A percentile compares a stretch with the other conserved stretches of the same genome.
These are phyloP conservation scores for Liquidambar formosana DNA, from an alignment of 164 flowering plant genomes.

Conservation along the genomic window DNA sequence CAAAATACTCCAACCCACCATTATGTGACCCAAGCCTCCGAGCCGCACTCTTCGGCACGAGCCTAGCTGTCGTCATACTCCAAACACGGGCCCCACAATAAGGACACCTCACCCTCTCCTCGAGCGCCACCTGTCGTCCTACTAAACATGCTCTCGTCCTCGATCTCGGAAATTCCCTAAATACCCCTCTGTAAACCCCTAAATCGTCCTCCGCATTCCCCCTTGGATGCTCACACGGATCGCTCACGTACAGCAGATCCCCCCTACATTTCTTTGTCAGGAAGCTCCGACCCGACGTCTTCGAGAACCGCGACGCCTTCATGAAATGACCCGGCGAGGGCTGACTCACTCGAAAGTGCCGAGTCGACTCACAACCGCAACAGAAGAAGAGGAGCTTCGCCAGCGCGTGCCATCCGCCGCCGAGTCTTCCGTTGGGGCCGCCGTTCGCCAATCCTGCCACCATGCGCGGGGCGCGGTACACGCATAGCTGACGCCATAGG, in stretches of 20 bases:
- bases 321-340: conserved; percentile 61
- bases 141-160: conserved; percentile 62
- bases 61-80: conserved; percentile 82
- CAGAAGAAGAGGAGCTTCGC: conserved; percentile 83
- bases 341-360: conserved; percentile 39
- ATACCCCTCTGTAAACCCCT: conserved; percentile 80
- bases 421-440: conserved; percentile 34
- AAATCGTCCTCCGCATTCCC: conserved; percentile 52
- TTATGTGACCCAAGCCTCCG: conserved; percentile 71
- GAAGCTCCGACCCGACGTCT: conserved; percentile 89
- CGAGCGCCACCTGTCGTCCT: conserved; percentile 47
- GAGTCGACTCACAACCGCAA: conserved; percentile 63
- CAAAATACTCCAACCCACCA: conserved; percentile 73
- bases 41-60: conserved; percentile 71
- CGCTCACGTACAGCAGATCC: conserved; percentile 73
- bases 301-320: conserved; percentile 65
- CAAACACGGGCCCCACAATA: conserved; percentile 87
- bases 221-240: conserved; percentile 83
- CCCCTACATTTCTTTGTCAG: conserved; percentile 48
- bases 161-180: conserved; percentile 59
- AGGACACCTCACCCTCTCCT: conserved; percentile 62
- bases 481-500: conserved; percentile 75
- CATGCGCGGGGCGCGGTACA: conserved; percentile 68
- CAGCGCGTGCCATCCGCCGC: conserved; percentile 74
- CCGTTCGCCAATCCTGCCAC: conserved; percentile 37